phyloP scores from a whole-genome alignment of 1,139 yeast genomes.

The Suhomyces atakaporum region DNA sequence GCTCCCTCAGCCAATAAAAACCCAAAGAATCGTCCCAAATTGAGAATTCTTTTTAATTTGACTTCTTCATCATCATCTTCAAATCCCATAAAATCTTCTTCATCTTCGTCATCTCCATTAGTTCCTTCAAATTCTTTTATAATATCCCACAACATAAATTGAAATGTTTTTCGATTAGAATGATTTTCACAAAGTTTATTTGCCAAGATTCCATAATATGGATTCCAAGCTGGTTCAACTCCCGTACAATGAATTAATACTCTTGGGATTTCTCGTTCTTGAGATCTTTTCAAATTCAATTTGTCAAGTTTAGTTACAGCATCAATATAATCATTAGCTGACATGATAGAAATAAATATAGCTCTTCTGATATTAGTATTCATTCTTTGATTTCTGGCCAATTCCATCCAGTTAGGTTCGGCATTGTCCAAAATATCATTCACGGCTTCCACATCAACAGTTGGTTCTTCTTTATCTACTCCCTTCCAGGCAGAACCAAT shows the following conservation, averaged over 20 bases:
- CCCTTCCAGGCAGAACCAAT: conserved; percentile 98
- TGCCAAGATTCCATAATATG: conserved; percentile 84
- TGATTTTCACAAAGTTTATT: conserved; percentile 71
- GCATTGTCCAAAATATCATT: conserved; percentile 64
- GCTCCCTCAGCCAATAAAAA: conserved; percentile 69
- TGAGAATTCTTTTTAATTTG: conserved; percentile 60
- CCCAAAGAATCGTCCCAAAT: conserved; percentile 81
- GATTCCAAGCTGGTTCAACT: conserved; percentile 83
- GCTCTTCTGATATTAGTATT: conserved; percentile 95
- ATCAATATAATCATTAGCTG: conserved; percentile 89
- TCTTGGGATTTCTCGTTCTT: conserved; percentile 83
- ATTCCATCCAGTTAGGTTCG: conserved; percentile 85
- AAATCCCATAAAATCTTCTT: conserved; percentile 38
- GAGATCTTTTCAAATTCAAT: conserved; percentile 74
- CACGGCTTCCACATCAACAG: conserved; percentile 35
- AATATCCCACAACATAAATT: conserved; percentile 87
- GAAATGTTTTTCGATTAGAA: conserved; percentile 77
- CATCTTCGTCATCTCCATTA: conserved; percentile 32
- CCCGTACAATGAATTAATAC: conserved; percentile 85
- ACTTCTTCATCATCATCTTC: conserved; percentile 40
- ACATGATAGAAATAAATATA: conserved; percentile 89
- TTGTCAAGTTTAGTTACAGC: conserved; percentile 83
- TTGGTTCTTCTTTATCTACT: conserved; percentile 28
- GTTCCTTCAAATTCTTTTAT: conserved; percentile 66
- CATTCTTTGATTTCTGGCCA: conserved; percentile 87